Evolutionary conservation across 2,329 filamentous ascomycete genomes (phyloP), one percentile per base, ranked within the genome.

Genomic region (Sporothrix sp.): DNA sequence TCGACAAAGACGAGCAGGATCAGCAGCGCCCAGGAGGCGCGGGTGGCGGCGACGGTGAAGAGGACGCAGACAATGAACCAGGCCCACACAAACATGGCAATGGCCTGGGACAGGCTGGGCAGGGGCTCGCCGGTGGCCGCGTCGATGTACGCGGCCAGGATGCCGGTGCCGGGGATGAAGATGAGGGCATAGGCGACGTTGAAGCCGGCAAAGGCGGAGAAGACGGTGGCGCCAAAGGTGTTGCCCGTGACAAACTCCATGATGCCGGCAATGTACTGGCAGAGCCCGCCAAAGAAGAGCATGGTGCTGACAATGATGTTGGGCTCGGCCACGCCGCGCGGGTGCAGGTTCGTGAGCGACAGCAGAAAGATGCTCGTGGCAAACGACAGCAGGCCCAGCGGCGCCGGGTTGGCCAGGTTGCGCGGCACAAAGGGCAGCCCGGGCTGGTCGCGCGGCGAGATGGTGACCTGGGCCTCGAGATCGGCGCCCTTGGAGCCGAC

Each of bases 221-320:
- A 71, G 21, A 85, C 85, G 23, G 85, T 89, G 52, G 85, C 85
- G 73, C 85, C 85, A 58, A 91, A 90, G 14, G 86, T 90, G 73
- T 91, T 90, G 52, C 85, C 85, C 18, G 86, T 74, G 35, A 85
- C 83, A 77, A 90, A 87, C 71, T 90, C 86, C 86, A 87, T 91
- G 86, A 91, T 91, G 69, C 87, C 87, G 56, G 86, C 82, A 25
- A 87, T 71, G 51, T 91, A 73, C 71, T 91, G 87, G 40, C 90
- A 79, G 18, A 89, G 71, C 60, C 85, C 85, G 60, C 85, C 85
- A 63, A 89, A 89, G 28, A 76, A 84, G 59, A 84, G 84, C 11
- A 85, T 84, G n/a, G 82, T 69, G n/a, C 78, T 78, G 18, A 89
- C 72, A 38, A 83, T 79, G 48, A 91, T 75, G 62, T 81, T 84